Evolutionary conservation across 108 stramenopile genomes (phyloP), one percentile per base, ranked within the genome.

Genomic region (Fragilaria radians): DNA sequence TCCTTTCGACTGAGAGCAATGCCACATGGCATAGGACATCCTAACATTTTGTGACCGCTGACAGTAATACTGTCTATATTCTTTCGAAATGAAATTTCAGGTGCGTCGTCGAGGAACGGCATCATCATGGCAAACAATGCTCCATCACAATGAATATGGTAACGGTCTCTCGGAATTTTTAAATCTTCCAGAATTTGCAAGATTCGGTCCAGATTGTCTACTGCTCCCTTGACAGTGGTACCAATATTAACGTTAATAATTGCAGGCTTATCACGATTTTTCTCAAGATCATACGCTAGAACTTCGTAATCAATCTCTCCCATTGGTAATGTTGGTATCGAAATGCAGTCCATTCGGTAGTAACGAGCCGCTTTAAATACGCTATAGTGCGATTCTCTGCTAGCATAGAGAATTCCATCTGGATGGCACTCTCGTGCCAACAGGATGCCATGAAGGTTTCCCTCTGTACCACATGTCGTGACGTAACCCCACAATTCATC

Each of bases 191-290:
- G 65, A 47, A 88, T 92, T 23, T 80, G 64, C 46, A 92, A 65
- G 46, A 92, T 86, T 21, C 91, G 78, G 74, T 92, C 91, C 56
- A 92, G 65, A 73, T 92, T 84, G 65, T 92, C 91, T 26, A 92
- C 87, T 5, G 91, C 91, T 9, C 91, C 91, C 80, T 92, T 92
- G 59, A 92, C 91, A 27, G 91, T 92, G 21, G 91, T 92, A n/a
- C 91, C 91, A 67, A 92, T 92, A 58, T 92, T 92, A 28, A 88
- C 91, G 71, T 92, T 92, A 52, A 92, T 82, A 61, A 92, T 92
- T 28, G 80, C 87, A 23, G 85, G 85, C 31, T 69, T 49, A 61
- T 92, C 87, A 25, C 69, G 57, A 69, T 92, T 92, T 54, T 72
- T 68, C 27, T 69, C 70, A 54, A 92, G 77, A 52, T 84, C 79